Evolutionary conservation across 1,284 basidiomycete genomes (phyloP), one percentile per base, ranked within the genome.

Genomic region (Sporisorium graminicola): DNA sequence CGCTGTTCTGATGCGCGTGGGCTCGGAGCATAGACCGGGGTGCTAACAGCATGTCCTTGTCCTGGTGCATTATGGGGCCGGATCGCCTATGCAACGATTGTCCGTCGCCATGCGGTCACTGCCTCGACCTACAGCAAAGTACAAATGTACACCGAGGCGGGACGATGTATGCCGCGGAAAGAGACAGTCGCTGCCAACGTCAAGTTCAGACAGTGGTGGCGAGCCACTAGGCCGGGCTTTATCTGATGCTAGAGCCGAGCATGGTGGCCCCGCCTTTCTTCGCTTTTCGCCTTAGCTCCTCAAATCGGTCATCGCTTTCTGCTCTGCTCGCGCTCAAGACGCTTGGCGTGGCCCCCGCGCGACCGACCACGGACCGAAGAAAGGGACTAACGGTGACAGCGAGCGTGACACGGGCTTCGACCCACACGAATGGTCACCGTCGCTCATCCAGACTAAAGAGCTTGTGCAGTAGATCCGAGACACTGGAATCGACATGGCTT

Each of bases 381-480:
- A 8, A 26, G 44, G 7, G 13, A 27, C 5, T 26, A 26, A 22
- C 22, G 8, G 44, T 27, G 44, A 16, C 44, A 47, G 24, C 24
- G 44, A 47, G 24, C 44, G 44, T 47, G 44, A 47, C 44, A 27
- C 24, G 24, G 27, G 44, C 44, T 47, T 47, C 44, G 44, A 27
- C 26, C 26, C 44, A 20, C 24, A 13, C 24, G 22, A 47, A 47
- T 3, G 24, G 44, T 47, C 13, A 47, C 44, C 44, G 44, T 16
- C 44, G 5, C 2, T 16, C 24, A 20, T 26, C 26, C 44, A 26
- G 4, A 18, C 44, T 47, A 31, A 47, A 26, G n/a, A 47, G 44
- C 44, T 47, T 47, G 44, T 47, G n/a, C n/a, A n/a, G n/a, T n/a
- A n/a, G n/a, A n/a, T n/a, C 24, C 18, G 24, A 47, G 12, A 27